These are phyloP conservation scores for Blastocystis sp. DNA, from an alignment of 352 stramenopile species.

Conservation along the genomic window DNA sequence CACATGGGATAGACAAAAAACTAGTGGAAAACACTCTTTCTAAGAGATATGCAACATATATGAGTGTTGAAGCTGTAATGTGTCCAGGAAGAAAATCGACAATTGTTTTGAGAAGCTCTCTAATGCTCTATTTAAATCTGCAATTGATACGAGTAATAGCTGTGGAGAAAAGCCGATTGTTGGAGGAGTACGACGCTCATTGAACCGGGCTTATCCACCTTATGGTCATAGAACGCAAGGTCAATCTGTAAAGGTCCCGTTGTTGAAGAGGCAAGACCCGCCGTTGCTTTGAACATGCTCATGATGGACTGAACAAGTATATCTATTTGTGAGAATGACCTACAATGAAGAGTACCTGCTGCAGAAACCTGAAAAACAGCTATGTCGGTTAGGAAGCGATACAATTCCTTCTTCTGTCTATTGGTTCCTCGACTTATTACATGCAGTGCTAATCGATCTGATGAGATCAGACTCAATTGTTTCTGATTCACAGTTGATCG, in stretches of 20 bases:
- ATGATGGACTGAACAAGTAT: not conserved
- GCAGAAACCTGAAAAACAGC: not conserved
- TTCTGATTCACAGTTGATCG: slow-evolving; percentile 16
- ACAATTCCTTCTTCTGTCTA: not conserved
- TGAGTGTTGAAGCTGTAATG: slow-evolving; percentile 1
- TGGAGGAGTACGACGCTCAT: not conserved
- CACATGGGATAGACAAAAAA: not conserved
- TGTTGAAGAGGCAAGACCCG: not conserved
- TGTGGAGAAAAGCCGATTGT: slow-evolving; percentile 17
- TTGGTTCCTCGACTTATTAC: not conserved
- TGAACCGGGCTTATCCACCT: not conserved
- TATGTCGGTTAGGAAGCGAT: not conserved
- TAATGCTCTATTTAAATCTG: not conserved
- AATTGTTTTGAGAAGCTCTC: not conserved
- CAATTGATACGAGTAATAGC: not conserved
- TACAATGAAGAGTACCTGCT: not conserved
- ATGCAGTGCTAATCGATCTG: not conserved
- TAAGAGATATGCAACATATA: slow-evolving; percentile 27
- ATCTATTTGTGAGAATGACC: slow-evolving; percentile 1
- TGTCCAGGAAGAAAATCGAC: not conserved
- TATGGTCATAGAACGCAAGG: not conserved
- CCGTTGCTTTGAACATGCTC: not conserved
- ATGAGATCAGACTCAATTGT: slow-evolving; percentile 31
- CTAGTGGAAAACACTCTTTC: not conserved
- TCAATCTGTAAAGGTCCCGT: not conserved